Percentiles rank a stretch among this genome's conserved stretches.
Evolutionary conservation across 2,329 filamentous ascomycete species (phyloP).

Genomic region (Pseudocercospora musae): DNA sequence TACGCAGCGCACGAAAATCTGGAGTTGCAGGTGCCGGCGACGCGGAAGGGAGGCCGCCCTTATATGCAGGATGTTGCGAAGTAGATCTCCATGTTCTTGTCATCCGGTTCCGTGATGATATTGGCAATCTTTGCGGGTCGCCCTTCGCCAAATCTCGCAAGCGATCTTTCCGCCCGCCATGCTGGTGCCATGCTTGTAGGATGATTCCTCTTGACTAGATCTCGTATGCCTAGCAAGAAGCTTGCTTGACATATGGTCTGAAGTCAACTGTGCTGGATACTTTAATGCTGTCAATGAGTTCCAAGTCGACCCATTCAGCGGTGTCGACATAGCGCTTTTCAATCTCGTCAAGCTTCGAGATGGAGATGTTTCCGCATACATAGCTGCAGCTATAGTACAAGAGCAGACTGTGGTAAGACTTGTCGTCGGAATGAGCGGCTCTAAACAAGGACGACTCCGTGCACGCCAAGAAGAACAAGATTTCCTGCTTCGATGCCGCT

Average conservation of each 20-base stretch:
- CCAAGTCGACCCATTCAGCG: constrained; percentile 9
- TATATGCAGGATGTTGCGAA: no score
- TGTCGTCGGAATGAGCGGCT: background rate
- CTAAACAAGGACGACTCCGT: constrained; percentile 12
- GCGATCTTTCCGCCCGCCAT: no score
- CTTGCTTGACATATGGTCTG: background rate
- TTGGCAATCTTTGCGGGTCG: no score
- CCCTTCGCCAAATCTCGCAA: no score
- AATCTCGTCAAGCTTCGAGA: background rate
- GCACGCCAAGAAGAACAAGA: background rate
- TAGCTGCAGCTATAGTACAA: constrained; percentile 10
- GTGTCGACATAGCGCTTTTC: constrained; percentile 5
- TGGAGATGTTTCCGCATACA: constrained; percentile 3
- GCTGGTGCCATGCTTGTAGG: no score
- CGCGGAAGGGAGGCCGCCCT: no score
- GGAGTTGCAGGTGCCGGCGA: no score
- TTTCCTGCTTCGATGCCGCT: constrained; percentile 4
- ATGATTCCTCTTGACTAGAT: no score
- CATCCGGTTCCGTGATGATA: no score
- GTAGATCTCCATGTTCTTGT: no score
- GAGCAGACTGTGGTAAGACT: constrained; percentile 9
- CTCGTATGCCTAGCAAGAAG: background rate
- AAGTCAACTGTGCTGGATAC: constrained; percentile 11
- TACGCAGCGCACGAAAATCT: no score
- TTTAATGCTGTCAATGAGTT: constrained; percentile 4